phyloP scores from a whole-genome alignment of 805 yeast genomes.

The Candida glaebosa region DNA sequence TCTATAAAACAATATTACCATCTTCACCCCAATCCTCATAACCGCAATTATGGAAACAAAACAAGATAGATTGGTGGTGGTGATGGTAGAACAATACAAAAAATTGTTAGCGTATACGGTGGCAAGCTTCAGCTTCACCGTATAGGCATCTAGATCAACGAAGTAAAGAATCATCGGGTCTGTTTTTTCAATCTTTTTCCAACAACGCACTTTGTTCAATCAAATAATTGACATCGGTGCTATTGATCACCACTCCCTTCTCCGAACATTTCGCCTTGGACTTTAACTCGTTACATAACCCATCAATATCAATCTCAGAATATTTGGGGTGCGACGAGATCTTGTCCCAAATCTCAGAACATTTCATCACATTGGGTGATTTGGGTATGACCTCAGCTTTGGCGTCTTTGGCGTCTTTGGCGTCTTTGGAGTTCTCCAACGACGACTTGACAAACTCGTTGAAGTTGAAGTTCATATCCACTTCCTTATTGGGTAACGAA shows the following conservation, averaged over 20 bases:
- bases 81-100: not conserved
- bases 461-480: slow-evolving; percentile 28
- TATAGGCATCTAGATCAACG: not conserved
- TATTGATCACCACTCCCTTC: slow-evolving; percentile 82
- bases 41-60: not conserved
- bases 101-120: not conserved
- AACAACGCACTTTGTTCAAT: slow-evolving; percentile 28
- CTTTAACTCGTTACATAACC: slow-evolving; percentile 85
- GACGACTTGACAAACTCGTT: slow-evolving; percentile 34
- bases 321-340: slow-evolving; percentile 91
- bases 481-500: not conserved
- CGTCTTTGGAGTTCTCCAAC: slow-evolving; percentile 19
- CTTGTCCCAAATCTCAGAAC: slow-evolving; percentile 96
- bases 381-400: slow-evolving; percentile 61
- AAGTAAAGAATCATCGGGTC: not conserved
- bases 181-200: not conserved
- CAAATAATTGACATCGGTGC: slow-evolving; percentile 67
- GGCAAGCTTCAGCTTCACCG: not conserved
- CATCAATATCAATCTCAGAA: slow-evolving; percentile 90
- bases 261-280: slow-evolving; percentile 94
- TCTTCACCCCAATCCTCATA: not conserved
- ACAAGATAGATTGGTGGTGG: not conserved
- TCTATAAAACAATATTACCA: not conserved
- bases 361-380: slow-evolving; percentile 57
- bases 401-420: slow-evolving; percentile 18